Evolutionary conservation across 768 basidiomycete genomes (phyloP), one percentile per base, ranked within the genome.

Genomic region (Termitomyces sp.): DNA sequence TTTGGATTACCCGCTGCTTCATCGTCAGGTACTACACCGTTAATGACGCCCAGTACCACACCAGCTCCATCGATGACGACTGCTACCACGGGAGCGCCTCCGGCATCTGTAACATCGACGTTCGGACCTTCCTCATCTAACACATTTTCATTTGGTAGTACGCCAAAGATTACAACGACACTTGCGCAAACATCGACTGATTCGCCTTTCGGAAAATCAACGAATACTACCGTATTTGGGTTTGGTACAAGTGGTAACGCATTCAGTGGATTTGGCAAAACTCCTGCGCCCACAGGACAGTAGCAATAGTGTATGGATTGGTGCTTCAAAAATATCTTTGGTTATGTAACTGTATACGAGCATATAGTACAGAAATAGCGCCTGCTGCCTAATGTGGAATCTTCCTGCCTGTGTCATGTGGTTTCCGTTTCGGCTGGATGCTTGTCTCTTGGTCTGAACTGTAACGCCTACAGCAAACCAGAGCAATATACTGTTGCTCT

Each of bases 221-320:
- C 60, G 6, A 57, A 59, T 23, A 44, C 70, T 1, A 68, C 64
- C 57, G 60, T 69, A 10, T 70, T 75, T 60, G 71, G 70, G 30
- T 74, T 75, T 58, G 68, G 69, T 47, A 26, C 57, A 5, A 42
- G 42, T 21, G 50, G 44, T n/a, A 60, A 41, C 11, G 43, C 35
- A 28, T 66, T 59, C 53, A 42, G 53, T 52, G 41, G 43, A 21
- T 67, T 67, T 61, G 60, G 64, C 5, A 64, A 62, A 47, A 43
- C 58, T 54, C 52, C 63, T 43, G 43, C 59, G 44, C 49, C 62
- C 5, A 53, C 61, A 17, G 62, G 65, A 61, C 69, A 72, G 55
- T 70, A 74, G 42, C 62, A 66, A 52, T 60, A 60, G 55, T 50
- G 52, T 53, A 50, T 31, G 5, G 14, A 33, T 38, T 57, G 52